These are phyloP conservation scores for Fusarium fujikuroi DNA, from an alignment of 2,329 filamentous ascomycete species.

Conservation along the genomic window DNA sequence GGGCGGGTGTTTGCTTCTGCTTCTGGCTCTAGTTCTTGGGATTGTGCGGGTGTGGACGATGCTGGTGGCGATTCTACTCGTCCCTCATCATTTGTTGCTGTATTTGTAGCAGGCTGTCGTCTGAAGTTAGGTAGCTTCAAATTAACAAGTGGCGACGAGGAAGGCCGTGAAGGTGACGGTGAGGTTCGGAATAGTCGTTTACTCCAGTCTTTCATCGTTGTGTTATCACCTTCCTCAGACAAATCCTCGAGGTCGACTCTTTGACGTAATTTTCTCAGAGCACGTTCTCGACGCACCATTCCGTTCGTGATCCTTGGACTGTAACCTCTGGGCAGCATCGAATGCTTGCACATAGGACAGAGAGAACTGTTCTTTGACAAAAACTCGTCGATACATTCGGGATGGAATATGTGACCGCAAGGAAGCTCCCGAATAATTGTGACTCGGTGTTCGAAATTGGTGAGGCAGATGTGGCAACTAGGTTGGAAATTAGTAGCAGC, in stretches of 20 bases:
- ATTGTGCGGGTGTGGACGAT: conserved; percentile 12
- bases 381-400: conserved; percentile 89
- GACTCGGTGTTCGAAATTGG: conserved; percentile 75
- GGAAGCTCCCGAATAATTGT: conserved; percentile 85
- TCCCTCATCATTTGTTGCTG: conserved; percentile 5
- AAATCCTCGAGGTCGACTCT: conserved; percentile 58
- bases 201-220: conserved; percentile 51
- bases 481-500: conserved; percentile 75
- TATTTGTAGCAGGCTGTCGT: conserved; percentile 15
- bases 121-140: conserved; percentile 34
- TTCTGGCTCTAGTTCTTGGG: conserved; percentile 24
- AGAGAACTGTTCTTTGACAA: conserved; percentile 81
- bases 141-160: conserved; percentile 44
- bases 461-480: conserved; percentile 89
- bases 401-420: conserved; percentile 93
- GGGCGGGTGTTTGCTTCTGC: conserved; percentile 14
- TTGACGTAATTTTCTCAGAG: conserved; percentile 70
- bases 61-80: conserved; percentile 1
- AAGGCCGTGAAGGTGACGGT: conserved; percentile 20
- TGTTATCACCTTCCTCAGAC: conserved; percentile 48
- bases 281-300: conserved; percentile 85
- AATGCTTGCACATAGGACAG: conserved; percentile 91
- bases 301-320: conserved; percentile 80
- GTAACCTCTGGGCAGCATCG: conserved; percentile 76
- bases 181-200: conserved; percentile 50